Evolutionary conservation across 768 basidiomycete genomes (phyloP), one percentile per base, ranked within the genome.

Genomic region (Rhizopogon roseolus): DNA sequence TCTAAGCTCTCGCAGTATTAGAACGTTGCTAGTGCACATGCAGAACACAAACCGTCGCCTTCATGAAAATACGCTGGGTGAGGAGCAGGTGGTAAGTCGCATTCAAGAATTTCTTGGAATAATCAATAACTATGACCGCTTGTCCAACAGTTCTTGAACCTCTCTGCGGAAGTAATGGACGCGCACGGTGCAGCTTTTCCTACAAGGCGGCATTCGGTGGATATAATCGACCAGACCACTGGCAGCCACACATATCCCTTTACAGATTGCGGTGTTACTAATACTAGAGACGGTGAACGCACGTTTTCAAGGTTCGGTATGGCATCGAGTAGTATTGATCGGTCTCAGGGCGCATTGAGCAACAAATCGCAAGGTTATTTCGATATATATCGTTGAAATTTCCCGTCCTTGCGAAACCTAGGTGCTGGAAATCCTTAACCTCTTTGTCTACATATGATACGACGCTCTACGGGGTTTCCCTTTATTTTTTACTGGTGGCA

Each of bases 21-120:
- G 87, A 60, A 88, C 85, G 0, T 72, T 89, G 49, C 75, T 89
- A 7, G 82, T 88, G 2, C 84, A 88, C 61, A 85, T 86, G 80
- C 80, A 88, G 57, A 76, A 80, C 41, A 74, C 71, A 3, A 76
- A 78, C 44, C 72, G 75, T 53, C 73, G 76, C 14, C 70, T 84
- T 34, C 79, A 85, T 62, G 60, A 71, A 17, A 72, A 74, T 55
- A 82, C 76, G 1, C 61, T 76, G 3, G 68, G 66, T 10, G 84
- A 85, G 60, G 86, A 88, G 60, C 74, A 79, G 53, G 72, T 73
- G 60, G 87, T 86, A 58, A 38, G 67, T 57, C 6, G 10, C 4
- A 13, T 22, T 5, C 17, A 22, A n/a, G 3, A 5, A 36, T 16
- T 13, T 17, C 32, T 41, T 41, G 16, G 0, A n/a, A 8, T 41